Conservation (phyloP, 192 early-diverging fungal species). For the Pilobolus umbonatus region DNA sequence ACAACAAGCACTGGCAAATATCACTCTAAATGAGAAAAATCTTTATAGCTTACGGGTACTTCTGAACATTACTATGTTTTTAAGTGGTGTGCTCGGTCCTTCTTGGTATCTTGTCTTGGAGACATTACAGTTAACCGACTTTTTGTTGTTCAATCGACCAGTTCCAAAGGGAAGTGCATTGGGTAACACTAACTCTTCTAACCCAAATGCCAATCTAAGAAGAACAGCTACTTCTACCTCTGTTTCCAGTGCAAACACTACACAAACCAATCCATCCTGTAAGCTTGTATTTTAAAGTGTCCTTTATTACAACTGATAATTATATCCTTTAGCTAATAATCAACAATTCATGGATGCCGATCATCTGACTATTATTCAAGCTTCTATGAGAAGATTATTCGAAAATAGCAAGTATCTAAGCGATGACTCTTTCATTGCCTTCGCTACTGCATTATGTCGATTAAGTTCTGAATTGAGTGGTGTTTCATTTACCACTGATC, state of each 20-base stretch:
- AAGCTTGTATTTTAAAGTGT: neutral
- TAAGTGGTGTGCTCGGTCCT: slow-evolving; percentile 69
- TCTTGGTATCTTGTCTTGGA: slow-evolving; percentile 87
- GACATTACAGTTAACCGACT: slow-evolving; percentile 84
- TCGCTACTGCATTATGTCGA: slow-evolving; percentile 62
- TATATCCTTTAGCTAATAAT: slow-evolving; percentile 2
- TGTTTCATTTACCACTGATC: slow-evolving; percentile 33
- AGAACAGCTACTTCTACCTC: slow-evolving; percentile 12
- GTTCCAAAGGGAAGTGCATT: slow-evolving; percentile 21
- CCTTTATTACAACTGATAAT: neutral
- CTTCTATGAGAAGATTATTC: slow-evolving; percentile 63
- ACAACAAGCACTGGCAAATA: slow-evolving; percentile 27
- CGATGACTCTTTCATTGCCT: slow-evolving; percentile 54
- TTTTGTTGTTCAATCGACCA: slow-evolving; percentile 53
- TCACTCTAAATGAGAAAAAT: slow-evolving; percentile 70
- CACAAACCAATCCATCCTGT: neutral
- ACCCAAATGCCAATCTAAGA: neutral
- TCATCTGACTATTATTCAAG: slow-evolving; percentile 40
- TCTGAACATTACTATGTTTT: slow-evolving; percentile 63
- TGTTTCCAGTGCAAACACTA: neutral
- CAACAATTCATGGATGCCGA: slow-evolving; percentile 32
- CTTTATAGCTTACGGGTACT: slow-evolving; percentile 70
- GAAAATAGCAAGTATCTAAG: slow-evolving; percentile 60
- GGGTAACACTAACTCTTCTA: neutral
- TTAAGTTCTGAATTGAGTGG: slow-evolving; percentile 52